These are phyloP conservation scores for Silene latifolia DNA, from an alignment of 148 eudicot genomes.

Conservation along the genomic window DNA sequence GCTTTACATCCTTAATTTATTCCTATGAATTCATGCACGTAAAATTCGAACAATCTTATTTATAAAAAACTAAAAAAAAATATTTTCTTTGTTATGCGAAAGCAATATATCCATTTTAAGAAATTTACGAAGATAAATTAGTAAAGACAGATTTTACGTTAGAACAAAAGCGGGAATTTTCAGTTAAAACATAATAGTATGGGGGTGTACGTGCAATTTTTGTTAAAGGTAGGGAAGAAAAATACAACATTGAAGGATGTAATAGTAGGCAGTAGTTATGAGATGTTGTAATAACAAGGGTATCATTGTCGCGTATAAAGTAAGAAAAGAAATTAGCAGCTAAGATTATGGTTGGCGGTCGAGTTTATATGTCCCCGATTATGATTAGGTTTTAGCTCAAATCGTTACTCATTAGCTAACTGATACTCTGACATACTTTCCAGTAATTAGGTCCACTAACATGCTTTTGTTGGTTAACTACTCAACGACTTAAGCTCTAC, in stretches of 20 bases:
- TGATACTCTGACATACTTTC: background rate
- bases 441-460: slow-evolving; percentile 15
- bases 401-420: background rate
- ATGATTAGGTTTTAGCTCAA: background rate
- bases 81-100: too few species aligned
- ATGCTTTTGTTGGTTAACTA: slow-evolving; percentile 16
- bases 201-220: background rate
- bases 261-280: background rate
- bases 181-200: background rate
- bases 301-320: slow-evolving; percentile 6
- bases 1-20: too few species aligned
- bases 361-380: background rate
- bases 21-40: too few species aligned
- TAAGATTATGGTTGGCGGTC: background rate
- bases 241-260: background rate
- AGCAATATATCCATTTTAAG: too few species aligned
- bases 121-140: too few species aligned
- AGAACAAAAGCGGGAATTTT: too few species aligned
- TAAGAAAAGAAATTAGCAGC: background rate
- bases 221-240: background rate
- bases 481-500: too few species aligned
- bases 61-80: too few species aligned
- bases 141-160: too few species aligned
- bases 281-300: background rate
- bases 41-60: too few species aligned